These are phyloP conservation scores for Chrysoporthe deuterocubensis DNA, from an alignment of 2,329 filamentous ascomycete genomes.

Conservation along the genomic window DNA sequence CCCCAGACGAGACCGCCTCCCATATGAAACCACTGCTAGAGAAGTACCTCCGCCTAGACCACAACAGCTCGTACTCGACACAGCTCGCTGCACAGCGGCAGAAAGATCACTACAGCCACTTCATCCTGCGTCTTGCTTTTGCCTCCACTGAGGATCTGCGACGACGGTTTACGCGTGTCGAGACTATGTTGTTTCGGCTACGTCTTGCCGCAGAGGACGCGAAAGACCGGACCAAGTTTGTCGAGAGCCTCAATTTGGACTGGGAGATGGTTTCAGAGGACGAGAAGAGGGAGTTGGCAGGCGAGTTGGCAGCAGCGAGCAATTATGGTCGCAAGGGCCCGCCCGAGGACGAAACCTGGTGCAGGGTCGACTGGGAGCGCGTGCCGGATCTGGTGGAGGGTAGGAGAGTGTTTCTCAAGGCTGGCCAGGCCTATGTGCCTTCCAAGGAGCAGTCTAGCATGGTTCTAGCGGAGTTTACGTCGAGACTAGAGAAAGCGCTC, in stretches of 20 bases:
- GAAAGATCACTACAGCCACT: constrained; percentile 97
- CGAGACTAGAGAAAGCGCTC: constrained; percentile 77
- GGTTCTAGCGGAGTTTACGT: constrained; percentile 85
- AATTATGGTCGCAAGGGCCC: constrained; percentile 44
- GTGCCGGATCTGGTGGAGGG: constrained; percentile 89
- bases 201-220: constrained; percentile 78
- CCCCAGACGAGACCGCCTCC: constrained; percentile 75
- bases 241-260: constrained; percentile 75
- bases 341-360: constrained; percentile 79
- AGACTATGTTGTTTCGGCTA: constrained; percentile 86
- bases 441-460: constrained; percentile 85
- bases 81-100: constrained; percentile 75
- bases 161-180: constrained; percentile 81
- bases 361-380: constrained; percentile 94
- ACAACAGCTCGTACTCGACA: constrained; percentile 67
- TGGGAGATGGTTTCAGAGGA: constrained; percentile 83
- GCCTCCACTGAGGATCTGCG: constrained; percentile 88
- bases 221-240: constrained; percentile 74
- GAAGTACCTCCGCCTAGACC: constrained; percentile 81
- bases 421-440: constrained; percentile 89
- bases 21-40: constrained; percentile 87
- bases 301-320: constrained; percentile 61
- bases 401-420: constrained; percentile 74
- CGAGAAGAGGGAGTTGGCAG: constrained; percentile 69
- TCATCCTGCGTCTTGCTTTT: constrained; percentile 93